A percentile compares a stretch with the other conserved stretches of the same genome.
Evolutionary conservation across 2,329 filamentous ascomycete species (phyloP).

Genomic region (Phialemoniopsis sp.): DNA sequence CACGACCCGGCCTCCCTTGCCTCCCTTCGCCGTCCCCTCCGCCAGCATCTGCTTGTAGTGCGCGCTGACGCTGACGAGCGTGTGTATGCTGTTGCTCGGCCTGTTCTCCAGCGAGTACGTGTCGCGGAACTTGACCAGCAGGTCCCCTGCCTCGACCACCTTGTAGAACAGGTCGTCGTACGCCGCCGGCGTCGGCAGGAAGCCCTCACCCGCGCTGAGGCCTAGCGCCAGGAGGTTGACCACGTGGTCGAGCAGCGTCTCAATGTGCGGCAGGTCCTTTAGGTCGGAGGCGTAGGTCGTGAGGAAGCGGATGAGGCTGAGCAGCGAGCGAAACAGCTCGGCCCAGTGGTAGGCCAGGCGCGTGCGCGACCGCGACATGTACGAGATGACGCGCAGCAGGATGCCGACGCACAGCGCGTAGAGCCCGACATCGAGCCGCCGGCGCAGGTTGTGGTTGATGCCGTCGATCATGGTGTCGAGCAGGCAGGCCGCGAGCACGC

Average conservation of each 20-base stretch:
- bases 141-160: slow-evolving; percentile 84
- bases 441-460: slow-evolving; percentile 88
- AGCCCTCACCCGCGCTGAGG: slow-evolving; percentile 82
- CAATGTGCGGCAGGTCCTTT: slow-evolving; percentile 62
- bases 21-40: slow-evolving; percentile 36
- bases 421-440: slow-evolving; percentile 77
- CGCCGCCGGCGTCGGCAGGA: slow-evolving; percentile 78
- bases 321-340: slow-evolving; percentile 84
- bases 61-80: slow-evolving; percentile 73
- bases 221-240: slow-evolving; percentile 81
- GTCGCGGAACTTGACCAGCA: slow-evolving; percentile 76
- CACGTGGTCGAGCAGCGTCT: slow-evolving; percentile 69
- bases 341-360: slow-evolving; percentile 91
- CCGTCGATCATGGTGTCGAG: slow-evolving; percentile 87
- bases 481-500: slow-evolving; percentile 70
- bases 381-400: slow-evolving; percentile 76
- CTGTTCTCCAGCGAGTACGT: slow-evolving; percentile 61
- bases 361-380: slow-evolving; percentile 76
- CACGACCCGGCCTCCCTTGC: slow-evolving; percentile 33
- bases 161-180: slow-evolving; percentile 99
- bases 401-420: slow-evolving; percentile 82
- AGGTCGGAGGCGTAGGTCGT: slow-evolving; percentile 82
- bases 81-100: slow-evolving; percentile 71
- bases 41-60: slow-evolving; percentile 86
- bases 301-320: slow-evolving; percentile 86